These are phyloP conservation scores for Pouteria glomerata DNA, from an alignment of 148 eudicot genomes.

Conservation along the genomic window DNA sequence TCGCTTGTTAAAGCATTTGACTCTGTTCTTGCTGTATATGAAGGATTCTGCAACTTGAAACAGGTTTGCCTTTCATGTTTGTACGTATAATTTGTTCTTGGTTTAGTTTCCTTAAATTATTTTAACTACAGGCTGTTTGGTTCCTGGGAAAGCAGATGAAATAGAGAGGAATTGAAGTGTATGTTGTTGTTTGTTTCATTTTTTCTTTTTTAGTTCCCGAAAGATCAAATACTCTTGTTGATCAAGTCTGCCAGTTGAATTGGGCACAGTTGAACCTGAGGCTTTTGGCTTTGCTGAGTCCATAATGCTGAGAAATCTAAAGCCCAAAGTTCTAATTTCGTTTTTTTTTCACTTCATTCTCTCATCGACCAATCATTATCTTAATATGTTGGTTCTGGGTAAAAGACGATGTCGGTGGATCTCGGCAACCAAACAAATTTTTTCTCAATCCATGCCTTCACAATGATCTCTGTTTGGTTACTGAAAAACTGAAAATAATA, in stretches of 20 bases:
- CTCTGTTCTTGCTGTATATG: slow-evolving; percentile 71
- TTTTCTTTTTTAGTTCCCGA: not conserved
- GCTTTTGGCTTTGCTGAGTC: not conserved
- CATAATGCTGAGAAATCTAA: slow-evolving; percentile 7
- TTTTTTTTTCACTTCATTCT: slow-evolving; percentile 1
- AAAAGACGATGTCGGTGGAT: not conserved
- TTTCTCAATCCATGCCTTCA: not conserved
- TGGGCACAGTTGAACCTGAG: not conserved
- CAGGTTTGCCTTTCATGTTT: slow-evolving; percentile 39
- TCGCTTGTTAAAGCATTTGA: slow-evolving; percentile 84
- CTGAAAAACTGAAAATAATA: not conserved
- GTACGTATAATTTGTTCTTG: not conserved
- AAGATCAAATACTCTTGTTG: not conserved
- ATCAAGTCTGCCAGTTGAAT: not conserved
- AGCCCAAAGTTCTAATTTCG: not conserved
- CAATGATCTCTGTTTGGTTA: not conserved
- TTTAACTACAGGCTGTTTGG: not conserved
- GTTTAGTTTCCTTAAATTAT: not conserved
- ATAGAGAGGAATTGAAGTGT: not conserved
- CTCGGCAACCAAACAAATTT: not conserved
- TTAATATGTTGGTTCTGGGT: not conserved
- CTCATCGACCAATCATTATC: not conserved
- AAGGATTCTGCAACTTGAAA: slow-evolving; percentile 88
- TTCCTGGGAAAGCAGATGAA: not conserved
- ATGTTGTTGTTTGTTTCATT: not conserved